Evolutionary conservation across 1,284 basidiomycete genomes (phyloP).

Genomic region (Ceratobasidium sp.): DNA sequence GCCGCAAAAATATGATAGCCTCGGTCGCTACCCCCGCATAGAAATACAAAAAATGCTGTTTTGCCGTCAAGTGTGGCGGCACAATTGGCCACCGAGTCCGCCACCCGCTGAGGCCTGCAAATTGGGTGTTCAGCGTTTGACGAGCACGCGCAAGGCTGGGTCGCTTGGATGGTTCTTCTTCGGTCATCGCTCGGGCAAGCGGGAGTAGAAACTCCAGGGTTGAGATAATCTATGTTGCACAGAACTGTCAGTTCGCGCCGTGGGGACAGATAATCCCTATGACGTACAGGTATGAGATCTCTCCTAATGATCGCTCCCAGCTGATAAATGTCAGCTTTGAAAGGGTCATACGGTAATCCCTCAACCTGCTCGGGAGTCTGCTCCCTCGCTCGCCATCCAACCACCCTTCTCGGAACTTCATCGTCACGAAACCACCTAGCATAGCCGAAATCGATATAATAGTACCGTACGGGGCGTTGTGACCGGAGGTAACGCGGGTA

Average conservation of each 20-base stretch:
- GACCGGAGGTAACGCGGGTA: background rate
- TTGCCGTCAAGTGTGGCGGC: background rate
- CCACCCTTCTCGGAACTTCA: background rate
- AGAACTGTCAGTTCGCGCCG: background rate
- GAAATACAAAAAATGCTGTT: background rate
- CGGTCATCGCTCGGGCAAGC: constrained; percentile 21
- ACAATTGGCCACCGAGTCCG: constrained; percentile 20
- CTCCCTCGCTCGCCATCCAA: background rate
- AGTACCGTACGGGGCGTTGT: constrained; percentile 7
- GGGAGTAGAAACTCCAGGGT: background rate
- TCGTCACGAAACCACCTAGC: background rate
- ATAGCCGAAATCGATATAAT: constrained; percentile 35
- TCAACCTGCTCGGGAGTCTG: constrained; percentile 15
- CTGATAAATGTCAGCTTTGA: constrained; percentile 28
- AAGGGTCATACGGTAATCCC: constrained; percentile 14
- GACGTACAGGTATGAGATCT: constrained; percentile 33
- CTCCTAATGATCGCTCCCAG: constrained; percentile 20
- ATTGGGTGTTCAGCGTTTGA: constrained; percentile 8
- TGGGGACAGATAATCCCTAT: background rate
- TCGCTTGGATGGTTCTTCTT: constrained; percentile 14
- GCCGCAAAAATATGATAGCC: background rate
- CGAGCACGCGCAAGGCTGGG: constrained; percentile 19
- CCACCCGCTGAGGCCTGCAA: constrained; percentile 17
- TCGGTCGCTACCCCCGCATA: constrained; percentile 11
- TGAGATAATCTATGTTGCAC: background rate